Evolutionary conservation across 1,284 basidiomycete genomes (phyloP).

Genomic region (Rhodofomes roseus): DNA sequence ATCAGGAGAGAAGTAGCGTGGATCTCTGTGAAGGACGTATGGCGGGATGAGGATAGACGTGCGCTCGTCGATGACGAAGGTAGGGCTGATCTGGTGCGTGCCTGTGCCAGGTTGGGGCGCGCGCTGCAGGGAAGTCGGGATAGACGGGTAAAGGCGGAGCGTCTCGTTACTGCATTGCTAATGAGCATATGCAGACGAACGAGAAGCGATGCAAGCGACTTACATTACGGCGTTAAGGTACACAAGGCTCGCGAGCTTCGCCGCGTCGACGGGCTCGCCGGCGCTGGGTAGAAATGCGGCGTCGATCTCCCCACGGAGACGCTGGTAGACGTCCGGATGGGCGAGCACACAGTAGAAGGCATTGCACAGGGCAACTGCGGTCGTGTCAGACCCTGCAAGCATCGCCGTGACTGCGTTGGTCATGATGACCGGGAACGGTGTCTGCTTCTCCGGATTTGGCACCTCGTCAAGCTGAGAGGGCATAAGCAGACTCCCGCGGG

Average conservation of each 20-base stretch:
- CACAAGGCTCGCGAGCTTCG: conserved; percentile 20
- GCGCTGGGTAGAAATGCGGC: conserved; percentile 12
- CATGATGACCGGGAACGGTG: conserved; percentile 35
- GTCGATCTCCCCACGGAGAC: conserved; percentile 50
- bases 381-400: conserved; percentile 58
- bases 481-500: background rate
- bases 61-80: conserved; percentile 21
- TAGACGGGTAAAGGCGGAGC: conserved; percentile 49
- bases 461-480: conserved; percentile 42
- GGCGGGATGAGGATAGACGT: conserved; percentile 23
- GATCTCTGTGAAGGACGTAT: conserved; percentile 28
- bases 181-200: no score
- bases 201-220: background rate
- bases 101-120: conserved; percentile 22
- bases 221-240: conserved; percentile 31
- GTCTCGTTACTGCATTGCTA: conserved; percentile 47
- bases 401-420: conserved; percentile 49
- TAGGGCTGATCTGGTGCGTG: background rate
- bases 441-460: conserved; percentile 34
- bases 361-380: conserved; percentile 40
- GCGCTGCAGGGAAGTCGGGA: conserved; percentile 49
- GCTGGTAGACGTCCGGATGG: conserved; percentile 41
- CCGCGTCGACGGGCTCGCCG: conserved; percentile 21
- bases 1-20: conserved; percentile 27
- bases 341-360: conserved; percentile 46